Base-by-base conservation (phyloP, 2,329 filamentous ascomycete genomes). In the Aspergillus sp. region DNA sequence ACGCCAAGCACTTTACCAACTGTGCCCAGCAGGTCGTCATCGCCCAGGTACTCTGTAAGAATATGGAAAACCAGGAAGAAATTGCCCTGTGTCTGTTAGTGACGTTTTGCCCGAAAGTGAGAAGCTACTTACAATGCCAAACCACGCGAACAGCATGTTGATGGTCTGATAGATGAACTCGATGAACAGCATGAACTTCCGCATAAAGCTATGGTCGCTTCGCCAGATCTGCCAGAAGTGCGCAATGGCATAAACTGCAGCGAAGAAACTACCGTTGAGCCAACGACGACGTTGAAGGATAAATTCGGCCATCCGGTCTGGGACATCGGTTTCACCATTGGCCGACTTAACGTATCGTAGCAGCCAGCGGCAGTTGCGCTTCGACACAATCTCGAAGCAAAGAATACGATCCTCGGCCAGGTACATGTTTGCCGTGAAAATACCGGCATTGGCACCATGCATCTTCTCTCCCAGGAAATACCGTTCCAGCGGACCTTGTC, bases 31-130 rank as follows among this genome's bases (percentile, higher is more conserved):
- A 97, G 84, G 28, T 30, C 32, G 84, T 79, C 69, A 25, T 85
- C 83, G 49, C 91, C 90, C 66, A 99, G 82, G 70, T 93, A 97
- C 10, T 88, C 89, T 1, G 94, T 98, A 65, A 99, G 82, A 74
- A 99, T 98, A 77, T 93, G 93, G 82, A 99, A 99, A 68, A 99
- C 94, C 72, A 99, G 81, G 85, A 98, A 99, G 85, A 99, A 99
- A 80, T 99, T 99, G 73, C 95, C 87, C 81, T 82, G 58, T 43
- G 41, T 54, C 45, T 57, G 60, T 66, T 59, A 65, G 63, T 25
- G 55, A 54, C 58, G 41, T 41, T 56, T n/a, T 15, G 3, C 49
- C 19, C 39, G 32, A 47, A 4, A 55, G 52, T n/a, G 41, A 3
- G 47, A 28, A 32, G 41, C 6, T 19, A 75, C 80, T 75, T 73